Base-by-base conservation (phyloP, 1,284 basidiomycete species). In the Meira miltonrushii region DNA sequence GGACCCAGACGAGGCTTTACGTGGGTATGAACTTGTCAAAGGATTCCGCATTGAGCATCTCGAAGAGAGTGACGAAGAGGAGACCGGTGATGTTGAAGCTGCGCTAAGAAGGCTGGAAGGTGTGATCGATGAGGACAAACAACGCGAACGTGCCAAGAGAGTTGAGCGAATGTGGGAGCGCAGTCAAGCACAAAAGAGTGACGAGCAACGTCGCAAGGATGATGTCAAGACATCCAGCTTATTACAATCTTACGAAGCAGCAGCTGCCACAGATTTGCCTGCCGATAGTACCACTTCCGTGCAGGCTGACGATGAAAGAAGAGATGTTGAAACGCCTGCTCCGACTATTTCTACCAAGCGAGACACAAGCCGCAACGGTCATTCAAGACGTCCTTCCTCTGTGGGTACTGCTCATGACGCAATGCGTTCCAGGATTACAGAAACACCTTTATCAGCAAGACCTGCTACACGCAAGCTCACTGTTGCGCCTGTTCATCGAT, bases 91-190 rank as follows among this genome's bases (percentile, higher is more conserved):
- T 38, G 71, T 71, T 25, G 72, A 75, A 54, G 71, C 71, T 13
- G 71, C 72, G 2, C 55, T 75, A 37, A 64, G 67, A 21, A 55
- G 71, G 23, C 58, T 75, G 5, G 72, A 75, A 54, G 72, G 72
- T 25, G 60, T 73, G 59, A 72, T 75, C 37, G 72, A 75, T 49
- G 64, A 74, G 39, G 71, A 69, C 41, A 71, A 72, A 46, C 69
- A 70, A 37, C 58, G 59, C 46, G 57, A 58, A 28, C 63, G 65
- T 53, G 66, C 67, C 1, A 60, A 62, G 15, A 56, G 65, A 7
- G 72, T 74, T 15, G 71, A 75, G 51, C 44, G 54, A 21, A 54
- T 72, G 21, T 74, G 65, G 67, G 60, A 67, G 55, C 59, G 67
- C 17, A 56, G 53, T 40, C 56, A 17, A 43, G 48, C 43, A 10